A percentile compares a stretch with the other conserved stretches of the same genome.
These are phyloP conservation scores for Theobroma grandiflorum DNA, from an alignment of 441 rosid species.

Conservation along the genomic window DNA sequence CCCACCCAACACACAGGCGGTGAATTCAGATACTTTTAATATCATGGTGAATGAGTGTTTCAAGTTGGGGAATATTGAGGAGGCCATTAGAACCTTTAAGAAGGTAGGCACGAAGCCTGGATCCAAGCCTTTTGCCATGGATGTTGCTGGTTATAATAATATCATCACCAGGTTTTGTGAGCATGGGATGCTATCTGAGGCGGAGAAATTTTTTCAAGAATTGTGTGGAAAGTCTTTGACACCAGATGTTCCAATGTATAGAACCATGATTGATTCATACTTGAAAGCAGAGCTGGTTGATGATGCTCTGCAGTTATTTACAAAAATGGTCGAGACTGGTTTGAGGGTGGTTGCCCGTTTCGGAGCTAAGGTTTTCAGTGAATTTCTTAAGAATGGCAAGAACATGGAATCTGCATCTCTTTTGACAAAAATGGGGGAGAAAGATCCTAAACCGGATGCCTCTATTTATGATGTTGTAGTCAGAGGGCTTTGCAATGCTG, in stretches of 20 bases:
- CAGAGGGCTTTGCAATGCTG: conserved; percentile 75
- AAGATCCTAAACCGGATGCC: conserved; percentile 89
- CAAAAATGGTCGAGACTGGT: conserved; percentile 76
- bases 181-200: conserved; percentile 75
- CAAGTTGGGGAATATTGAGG: conserved; percentile 64
- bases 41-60: conserved; percentile 91
- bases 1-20: conserved; percentile 76
- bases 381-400: conserved; percentile 78
- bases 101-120: conserved; percentile 71
- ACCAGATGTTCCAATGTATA: conserved; percentile 74
- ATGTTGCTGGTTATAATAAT: conserved; percentile 77
- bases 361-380: conserved; percentile 70
- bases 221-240: conserved; percentile 65
- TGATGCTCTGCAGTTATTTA: conserved; percentile 66
- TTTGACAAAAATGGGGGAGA: conserved; percentile 88
- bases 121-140: conserved; percentile 85
- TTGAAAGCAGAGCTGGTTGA: conserved; percentile 69
- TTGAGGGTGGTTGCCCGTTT: conserved; percentile 86
- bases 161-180: conserved; percentile 81
- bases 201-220: conserved; percentile 63
- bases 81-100: conserved; percentile 69
- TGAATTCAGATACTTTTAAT: conserved; percentile 83
- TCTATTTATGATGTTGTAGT: conserved; percentile 78
- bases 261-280: conserved; percentile 80
- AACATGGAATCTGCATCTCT: conserved; percentile 64